These are phyloP conservation scores for Lophiostoma macrostomum DNA, from an alignment of 495 filamentous ascomycete species.

Conservation along the genomic window DNA sequence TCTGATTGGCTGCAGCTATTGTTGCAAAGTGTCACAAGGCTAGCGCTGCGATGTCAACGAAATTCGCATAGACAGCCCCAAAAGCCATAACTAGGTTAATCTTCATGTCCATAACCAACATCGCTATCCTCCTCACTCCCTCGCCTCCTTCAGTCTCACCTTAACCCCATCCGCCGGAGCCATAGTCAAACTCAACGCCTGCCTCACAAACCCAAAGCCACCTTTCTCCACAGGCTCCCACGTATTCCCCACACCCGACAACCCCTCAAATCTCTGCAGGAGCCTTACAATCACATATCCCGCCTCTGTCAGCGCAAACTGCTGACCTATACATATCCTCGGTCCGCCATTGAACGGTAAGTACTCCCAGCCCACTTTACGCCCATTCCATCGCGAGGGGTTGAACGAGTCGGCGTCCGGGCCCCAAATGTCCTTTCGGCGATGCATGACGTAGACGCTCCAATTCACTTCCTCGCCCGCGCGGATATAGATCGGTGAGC, in stretches of 20 bases:
- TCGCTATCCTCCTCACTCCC: neutral
- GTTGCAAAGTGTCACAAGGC: neutral
- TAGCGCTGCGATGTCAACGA: neutral
- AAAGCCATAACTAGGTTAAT: too few relatives aligned
- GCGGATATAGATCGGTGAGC: conserved; percentile 46
- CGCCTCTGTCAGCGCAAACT: conserved; percentile 43
- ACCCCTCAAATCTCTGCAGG: conserved; percentile 17
- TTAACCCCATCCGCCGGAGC: conserved; percentile 28
- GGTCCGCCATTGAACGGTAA: conserved; percentile 43
- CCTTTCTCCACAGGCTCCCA: conserved; percentile 23
- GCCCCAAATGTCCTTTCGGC: conserved; percentile 40
- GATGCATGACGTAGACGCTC: conserved; percentile 44
- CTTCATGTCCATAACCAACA: too few relatives aligned
- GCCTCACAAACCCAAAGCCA: conserved; percentile 10
- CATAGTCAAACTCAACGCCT: conserved; percentile 9
- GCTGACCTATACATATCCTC: conserved; percentile 43
- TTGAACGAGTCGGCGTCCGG: conserved; percentile 36
- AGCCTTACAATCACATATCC: conserved; percentile 19
- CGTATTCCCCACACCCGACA: conserved; percentile 7
- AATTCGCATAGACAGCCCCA: neutral
- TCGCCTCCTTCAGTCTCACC: conserved; percentile 19
- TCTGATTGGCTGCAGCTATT: neutral
- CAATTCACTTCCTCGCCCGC: conserved; percentile 45
- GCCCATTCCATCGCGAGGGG: conserved; percentile 35
- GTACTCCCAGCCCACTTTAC: conserved; percentile 33